A percentile compares a stretch with the other conserved stretches of the same genome.
Evolutionary conservation across 441 rosid genomes (phyloP).

Genomic region (Lepidium campestre): DNA sequence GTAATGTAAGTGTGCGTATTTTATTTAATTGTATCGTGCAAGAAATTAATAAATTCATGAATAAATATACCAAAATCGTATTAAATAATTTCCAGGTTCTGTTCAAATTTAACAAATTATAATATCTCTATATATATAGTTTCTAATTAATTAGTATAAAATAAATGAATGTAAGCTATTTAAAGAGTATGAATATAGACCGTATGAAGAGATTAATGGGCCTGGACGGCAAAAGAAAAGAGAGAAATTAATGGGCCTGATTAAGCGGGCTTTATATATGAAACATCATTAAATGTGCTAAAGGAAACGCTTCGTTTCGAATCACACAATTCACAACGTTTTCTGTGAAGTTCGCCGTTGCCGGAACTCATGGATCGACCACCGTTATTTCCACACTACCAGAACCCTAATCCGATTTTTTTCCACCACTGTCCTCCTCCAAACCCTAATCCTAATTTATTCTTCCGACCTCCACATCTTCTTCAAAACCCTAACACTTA

Average conservation of each 20-base stretch:
- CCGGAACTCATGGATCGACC: slow-evolving; percentile 26
- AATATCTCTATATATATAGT: too few relatives aligned
- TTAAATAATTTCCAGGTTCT: too few relatives aligned
- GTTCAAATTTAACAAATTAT: too few relatives aligned
- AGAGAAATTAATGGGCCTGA: neutral
- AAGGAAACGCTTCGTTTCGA: neutral
- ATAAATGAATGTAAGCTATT: too few relatives aligned
- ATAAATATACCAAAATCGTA: neutral
- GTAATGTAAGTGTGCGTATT: neutral
- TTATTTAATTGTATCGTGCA: too few relatives aligned
- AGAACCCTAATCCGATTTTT: slow-evolving; percentile 25
- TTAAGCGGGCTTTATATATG: neutral
- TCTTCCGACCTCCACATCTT: slow-evolving; percentile 11
- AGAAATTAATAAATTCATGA: neutral
- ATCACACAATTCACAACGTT: neutral
- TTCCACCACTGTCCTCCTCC: slow-evolving; percentile 9
- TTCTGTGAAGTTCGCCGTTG: slow-evolving; percentile 6
- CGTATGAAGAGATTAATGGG: neutral
- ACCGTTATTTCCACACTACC: slow-evolving; percentile 20
- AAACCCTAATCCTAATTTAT: slow-evolving; percentile 14
- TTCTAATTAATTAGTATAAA: too few relatives aligned
- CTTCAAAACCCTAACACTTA: slow-evolving; percentile 22
- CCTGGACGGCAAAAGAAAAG: too few relatives aligned
- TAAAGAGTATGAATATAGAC: too few relatives aligned
- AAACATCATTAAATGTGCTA: neutral